A percentile compares a stretch with the other conserved stretches of the same genome.
phyloP scores from a whole-genome alignment of 1,139 yeast genomes.

The Pichia sp. region DNA sequence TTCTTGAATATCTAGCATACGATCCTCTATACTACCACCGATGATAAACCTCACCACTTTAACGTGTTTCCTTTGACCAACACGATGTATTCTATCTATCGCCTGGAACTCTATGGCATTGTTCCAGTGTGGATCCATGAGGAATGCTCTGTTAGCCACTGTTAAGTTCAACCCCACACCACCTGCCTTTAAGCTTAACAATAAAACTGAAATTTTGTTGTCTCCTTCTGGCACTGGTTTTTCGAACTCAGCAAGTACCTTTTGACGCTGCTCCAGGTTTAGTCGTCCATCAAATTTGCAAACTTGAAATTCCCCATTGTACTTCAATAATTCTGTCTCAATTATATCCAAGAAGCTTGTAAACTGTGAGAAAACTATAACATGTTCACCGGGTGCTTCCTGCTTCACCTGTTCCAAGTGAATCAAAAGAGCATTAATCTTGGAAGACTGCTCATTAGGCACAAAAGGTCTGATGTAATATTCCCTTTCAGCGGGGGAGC shows the following conservation, averaged over 20 bases:
- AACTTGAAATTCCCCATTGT: conserved; percentile 38
- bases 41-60: conserved; percentile 75
- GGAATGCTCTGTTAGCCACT: conserved; percentile 75
- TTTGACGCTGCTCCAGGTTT: conserved; percentile 57
- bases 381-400: conserved; percentile 58
- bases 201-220: conserved; percentile 45
- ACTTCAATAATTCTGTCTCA: conserved; percentile 49
- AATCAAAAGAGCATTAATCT: conserved; percentile 59
- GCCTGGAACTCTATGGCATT: conserved; percentile 94
- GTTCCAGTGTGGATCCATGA: conserved; percentile 99
- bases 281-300: conserved; percentile 80
- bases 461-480: conserved; percentile 34
- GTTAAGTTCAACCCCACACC: conserved; percentile 93
- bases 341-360: conserved; percentile 76
- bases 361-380: conserved; percentile 88
- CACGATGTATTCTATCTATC: conserved; percentile 86
- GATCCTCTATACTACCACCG: conserved; percentile 80
- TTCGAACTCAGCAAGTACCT: conserved; percentile 49
- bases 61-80: conserved; percentile 75
- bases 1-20: conserved; percentile 84
- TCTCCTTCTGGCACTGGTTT: conserved; percentile 19
- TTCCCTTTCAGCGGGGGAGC: conserved; percentile 11
- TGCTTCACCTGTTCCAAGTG: conserved; percentile 50
- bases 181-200: conserved; percentile 84
- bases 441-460: conserved; percentile 58